Percentiles rank a stretch among this genome's conserved stretches.
Evolutionary conservation across 805 yeast genomes (phyloP).

Genomic region (Saccharomyces jurei): DNA sequence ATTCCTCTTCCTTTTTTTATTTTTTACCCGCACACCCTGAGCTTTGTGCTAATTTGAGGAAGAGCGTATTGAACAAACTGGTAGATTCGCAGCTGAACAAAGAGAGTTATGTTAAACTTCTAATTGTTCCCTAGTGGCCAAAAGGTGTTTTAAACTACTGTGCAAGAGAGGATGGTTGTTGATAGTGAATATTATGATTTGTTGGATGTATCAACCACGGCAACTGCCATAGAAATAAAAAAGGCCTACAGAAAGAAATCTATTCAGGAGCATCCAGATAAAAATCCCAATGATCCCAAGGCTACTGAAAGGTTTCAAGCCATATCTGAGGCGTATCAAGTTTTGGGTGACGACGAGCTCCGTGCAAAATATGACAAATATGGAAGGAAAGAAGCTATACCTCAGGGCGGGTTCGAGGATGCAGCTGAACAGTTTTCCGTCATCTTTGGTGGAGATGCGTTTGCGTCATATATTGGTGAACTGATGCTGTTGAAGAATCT

Average conservation of each 20-base stretch:
- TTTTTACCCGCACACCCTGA: neutral
- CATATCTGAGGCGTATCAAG: slow-evolving; percentile 70
- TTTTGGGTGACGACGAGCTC: slow-evolving; percentile 54
- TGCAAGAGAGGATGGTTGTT: slow-evolving; percentile 46
- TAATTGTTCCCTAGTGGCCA: neutral
- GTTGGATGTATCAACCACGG: slow-evolving; percentile 48
- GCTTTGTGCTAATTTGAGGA: neutral
- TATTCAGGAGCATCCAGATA: slow-evolving; percentile 71
- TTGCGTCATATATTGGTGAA: slow-evolving; percentile 82
- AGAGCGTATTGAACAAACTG: neutral
- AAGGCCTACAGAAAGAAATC: slow-evolving; percentile 77
- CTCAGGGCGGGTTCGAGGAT: slow-evolving; percentile 66
- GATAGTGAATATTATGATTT: slow-evolving; percentile 69
- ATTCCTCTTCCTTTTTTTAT: neutral
- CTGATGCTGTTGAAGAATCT: slow-evolving; percentile 69
- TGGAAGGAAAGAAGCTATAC: slow-evolving; percentile 67
- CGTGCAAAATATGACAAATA: slow-evolving; percentile 64
- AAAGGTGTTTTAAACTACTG: neutral
- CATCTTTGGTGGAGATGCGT: slow-evolving; percentile 87
- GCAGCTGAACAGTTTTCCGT: slow-evolving; percentile 62
- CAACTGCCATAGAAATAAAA: slow-evolving; percentile 60
- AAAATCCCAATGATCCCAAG: slow-evolving; percentile 65
- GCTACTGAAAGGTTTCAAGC: slow-evolving; percentile 64
- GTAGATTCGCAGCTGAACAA: neutral
- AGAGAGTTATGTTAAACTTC: neutral